These are phyloP conservation scores for Lagenaria siceraria DNA, from an alignment of 306 rosid species.

Conservation along the genomic window DNA sequence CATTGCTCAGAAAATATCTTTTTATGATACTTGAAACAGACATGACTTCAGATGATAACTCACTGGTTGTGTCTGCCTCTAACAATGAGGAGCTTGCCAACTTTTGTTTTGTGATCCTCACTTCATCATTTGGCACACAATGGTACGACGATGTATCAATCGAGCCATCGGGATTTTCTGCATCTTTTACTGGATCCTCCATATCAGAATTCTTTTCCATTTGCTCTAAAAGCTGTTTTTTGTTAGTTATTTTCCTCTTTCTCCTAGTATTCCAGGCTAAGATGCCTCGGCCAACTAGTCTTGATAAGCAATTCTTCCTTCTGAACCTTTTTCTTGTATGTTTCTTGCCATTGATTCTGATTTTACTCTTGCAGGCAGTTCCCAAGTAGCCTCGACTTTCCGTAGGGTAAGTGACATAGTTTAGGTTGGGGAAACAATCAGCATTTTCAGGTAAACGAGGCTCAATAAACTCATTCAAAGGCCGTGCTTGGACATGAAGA, in stretches of 20 bases:
- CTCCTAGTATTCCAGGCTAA: constrained; percentile 18
- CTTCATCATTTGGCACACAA: constrained; percentile 14
- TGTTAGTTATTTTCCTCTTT: constrained; percentile 14
- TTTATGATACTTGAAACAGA: constrained; percentile 52
- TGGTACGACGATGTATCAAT: background rate
- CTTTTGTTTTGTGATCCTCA: constrained; percentile 16
- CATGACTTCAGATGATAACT: constrained; percentile 43
- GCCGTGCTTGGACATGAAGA: constrained; percentile 41
- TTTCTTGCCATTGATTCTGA: constrained; percentile 19
- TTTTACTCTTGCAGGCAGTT: constrained; percentile 9
- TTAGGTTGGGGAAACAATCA: background rate
- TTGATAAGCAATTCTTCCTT: background rate
- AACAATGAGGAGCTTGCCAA: constrained; percentile 13
- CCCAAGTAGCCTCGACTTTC: constrained; percentile 7
- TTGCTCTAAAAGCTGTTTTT: constrained; percentile 12
- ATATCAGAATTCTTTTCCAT: constrained; percentile 7
- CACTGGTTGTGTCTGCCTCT: constrained; percentile 24
- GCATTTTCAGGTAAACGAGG: constrained; percentile 10
- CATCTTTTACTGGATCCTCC: constrained; percentile 10
- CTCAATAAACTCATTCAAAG: constrained; percentile 8
- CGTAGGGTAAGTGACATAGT: constrained; percentile 1
- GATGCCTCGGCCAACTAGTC: constrained; percentile 13
- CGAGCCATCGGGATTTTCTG: background rate
- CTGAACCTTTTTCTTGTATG: constrained; percentile 11
- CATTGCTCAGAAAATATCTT: constrained; percentile 31